Percentiles rank a stretch among this genome's conserved stretches.
Evolutionary conservation across 257 asterid species (phyloP).

Genomic region (Sherardia arvensis): DNA sequence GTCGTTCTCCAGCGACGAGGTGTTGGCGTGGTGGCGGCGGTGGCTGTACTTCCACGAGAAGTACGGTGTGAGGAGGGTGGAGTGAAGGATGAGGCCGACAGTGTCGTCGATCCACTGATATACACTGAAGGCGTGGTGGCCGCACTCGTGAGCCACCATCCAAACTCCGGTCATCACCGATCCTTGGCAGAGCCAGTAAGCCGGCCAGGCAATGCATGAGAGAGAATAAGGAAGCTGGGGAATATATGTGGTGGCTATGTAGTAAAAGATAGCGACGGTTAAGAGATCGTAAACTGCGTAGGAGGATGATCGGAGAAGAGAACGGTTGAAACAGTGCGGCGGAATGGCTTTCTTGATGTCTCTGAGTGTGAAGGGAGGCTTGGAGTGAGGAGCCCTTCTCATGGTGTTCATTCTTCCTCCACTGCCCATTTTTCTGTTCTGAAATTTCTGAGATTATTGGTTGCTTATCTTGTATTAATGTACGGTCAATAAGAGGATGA

Average conservation of each 20-base stretch:
- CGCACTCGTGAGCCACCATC: slow-evolving; percentile 54
- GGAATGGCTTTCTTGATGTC: slow-evolving; percentile 80
- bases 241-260: slow-evolving; percentile 52
- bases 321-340: slow-evolving; percentile 77
- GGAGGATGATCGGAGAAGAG: slow-evolving; percentile 68
- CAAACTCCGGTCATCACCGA: slow-evolving; percentile 62
- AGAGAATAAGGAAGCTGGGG: slow-evolving; percentile 47
- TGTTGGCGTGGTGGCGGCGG: no score
- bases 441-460: slow-evolving; percentile 21
- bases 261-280: slow-evolving; percentile 47
- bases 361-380: slow-evolving; percentile 68
- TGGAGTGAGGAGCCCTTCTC: slow-evolving; percentile 52
- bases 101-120: slow-evolving; percentile 60
- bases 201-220: slow-evolving; percentile 55
- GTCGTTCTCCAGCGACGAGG: no score
- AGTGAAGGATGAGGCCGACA: slow-evolving; percentile 37
- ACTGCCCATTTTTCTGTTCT: slow-evolving; percentile 57
- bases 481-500: no score
- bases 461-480: no score
- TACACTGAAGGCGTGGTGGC: slow-evolving; percentile 54
- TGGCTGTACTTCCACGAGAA: no score
- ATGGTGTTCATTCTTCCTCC: slow-evolving; percentile 62
- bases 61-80: slow-evolving; percentile 40
- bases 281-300: slow-evolving; percentile 46
- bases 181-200: slow-evolving; percentile 62